phyloP scores from a whole-genome alignment of 2,329 filamentous ascomycete genomes.

The Ramichloridium luteum region DNA sequence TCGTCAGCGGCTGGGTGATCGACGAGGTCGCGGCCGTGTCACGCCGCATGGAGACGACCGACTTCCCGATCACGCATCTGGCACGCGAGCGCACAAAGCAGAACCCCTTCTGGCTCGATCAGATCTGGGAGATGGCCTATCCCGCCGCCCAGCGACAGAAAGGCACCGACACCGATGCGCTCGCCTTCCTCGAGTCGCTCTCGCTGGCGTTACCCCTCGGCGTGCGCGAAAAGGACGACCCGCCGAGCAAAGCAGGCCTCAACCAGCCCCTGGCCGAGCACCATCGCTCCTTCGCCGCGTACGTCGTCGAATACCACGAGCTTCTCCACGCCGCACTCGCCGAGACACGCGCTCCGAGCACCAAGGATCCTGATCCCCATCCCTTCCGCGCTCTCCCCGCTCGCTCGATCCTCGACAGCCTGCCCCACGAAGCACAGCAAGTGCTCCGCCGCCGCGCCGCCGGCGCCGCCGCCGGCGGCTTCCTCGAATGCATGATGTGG shows the following conservation, averaged over 20 bases:
- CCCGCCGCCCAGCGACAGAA: not conserved
- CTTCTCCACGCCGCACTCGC: too few relatives aligned
- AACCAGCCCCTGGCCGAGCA: not conserved
- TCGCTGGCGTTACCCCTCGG: not conserved
- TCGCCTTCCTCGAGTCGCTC: not conserved
- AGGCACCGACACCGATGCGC: not conserved
- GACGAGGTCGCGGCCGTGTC: slow-evolving; percentile 1
- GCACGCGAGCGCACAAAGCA: not conserved
- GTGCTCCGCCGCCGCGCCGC: not conserved
- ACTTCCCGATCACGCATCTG: not conserved
- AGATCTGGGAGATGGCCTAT: not conserved
- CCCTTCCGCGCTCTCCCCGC: not conserved
- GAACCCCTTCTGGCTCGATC: slow-evolving; percentile 1
- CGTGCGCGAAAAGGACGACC: not conserved
- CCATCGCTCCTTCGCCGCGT: not conserved
- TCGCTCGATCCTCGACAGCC: slow-evolving; percentile 1
- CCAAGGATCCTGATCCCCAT: too few relatives aligned
- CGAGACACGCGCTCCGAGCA: not conserved
- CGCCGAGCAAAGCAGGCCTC: not conserved
- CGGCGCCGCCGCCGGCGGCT: not conserved
- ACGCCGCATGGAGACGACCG: slow-evolving; percentile 1
- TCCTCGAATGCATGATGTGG: slow-evolving; percentile 1
- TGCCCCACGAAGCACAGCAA: not conserved
- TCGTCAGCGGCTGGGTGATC: not conserved
- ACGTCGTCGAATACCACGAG: not conserved